Base-by-base conservation (phyloP, 768 basidiomycete genomes). In the Pisolithus albus region DNA sequence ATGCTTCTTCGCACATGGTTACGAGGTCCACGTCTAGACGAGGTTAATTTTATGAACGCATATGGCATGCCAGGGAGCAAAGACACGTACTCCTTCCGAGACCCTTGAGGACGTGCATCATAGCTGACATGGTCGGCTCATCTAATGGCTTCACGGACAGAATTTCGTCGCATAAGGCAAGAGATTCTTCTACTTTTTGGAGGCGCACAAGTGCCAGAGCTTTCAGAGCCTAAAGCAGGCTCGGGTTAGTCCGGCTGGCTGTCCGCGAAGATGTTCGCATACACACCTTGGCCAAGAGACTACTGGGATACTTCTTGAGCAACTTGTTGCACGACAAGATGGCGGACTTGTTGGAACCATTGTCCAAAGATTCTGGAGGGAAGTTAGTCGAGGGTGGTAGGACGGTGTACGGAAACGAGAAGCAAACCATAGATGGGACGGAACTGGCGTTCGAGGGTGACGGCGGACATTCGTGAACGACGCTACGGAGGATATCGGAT, bases 281-380 rank as follows among this genome's bases (percentile, higher is more conserved):
- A 56, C 56, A 21, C 52, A 80, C 90, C 76, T 88, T 89, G 62
- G 88, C 68, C 30, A 90, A 72, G 40, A 79, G 73, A 65, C 81
- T 86, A 64, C 78, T 82, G 24, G 87, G 85, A 59, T 89, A 79
- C 71, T 91, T 92, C 70, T 91, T 92, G 58, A 92, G 77, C 26
- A 92, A 66, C 69, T 92, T 92, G 67, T 90, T 92, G 71, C 89
- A 91, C 7, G 83, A 76, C 38, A 89, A 82, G 50, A 92, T 78
- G 18, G 91, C 90, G 37, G 86, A 83, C 72, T 92, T 92, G 73
- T 87, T 88, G 13, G 88, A 88, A 44, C 86, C 84, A 42, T 81
- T 87, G 71, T 92, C 90, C 56, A 92, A 74, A 43, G 90, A 84
- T 77, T 92, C 90, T 92, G 21, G 64, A 3, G 46, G 52, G 18